These are phyloP conservation scores for Fomitopsis betulina DNA, from an alignment of 1,284 basidiomycete species.

Conservation along the genomic window DNA sequence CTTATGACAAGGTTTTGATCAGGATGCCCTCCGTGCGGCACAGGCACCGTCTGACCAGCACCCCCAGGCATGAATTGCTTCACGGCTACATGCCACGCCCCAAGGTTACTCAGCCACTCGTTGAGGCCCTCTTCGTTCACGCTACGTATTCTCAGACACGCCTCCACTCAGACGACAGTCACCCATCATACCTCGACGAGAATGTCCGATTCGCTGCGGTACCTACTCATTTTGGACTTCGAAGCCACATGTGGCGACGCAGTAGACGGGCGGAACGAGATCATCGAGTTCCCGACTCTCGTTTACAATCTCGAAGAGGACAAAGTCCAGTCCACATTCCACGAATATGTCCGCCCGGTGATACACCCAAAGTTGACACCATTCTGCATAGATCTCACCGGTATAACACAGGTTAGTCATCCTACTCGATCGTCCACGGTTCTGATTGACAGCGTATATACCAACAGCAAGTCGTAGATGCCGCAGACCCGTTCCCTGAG, in stretches of 20 bases:
- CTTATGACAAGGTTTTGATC: too few relatives aligned
- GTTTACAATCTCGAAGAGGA: slow-evolving; percentile 27
- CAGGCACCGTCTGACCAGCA: neutral
- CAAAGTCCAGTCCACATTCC: slow-evolving; percentile 26
- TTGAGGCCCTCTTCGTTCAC: neutral
- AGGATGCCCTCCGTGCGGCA: neutral
- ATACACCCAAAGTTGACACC: slow-evolving; percentile 24
- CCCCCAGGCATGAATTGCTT: neutral
- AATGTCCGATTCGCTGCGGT: slow-evolving; percentile 12
- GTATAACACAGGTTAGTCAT: slow-evolving; percentile 28
- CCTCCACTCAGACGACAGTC: neutral
- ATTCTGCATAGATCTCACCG: slow-evolving; percentile 32
- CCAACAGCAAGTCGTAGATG: slow-evolving; percentile 26
- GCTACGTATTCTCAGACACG: neutral
- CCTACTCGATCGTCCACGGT: neutral
- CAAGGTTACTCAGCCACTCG: neutral
- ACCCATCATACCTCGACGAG: neutral
- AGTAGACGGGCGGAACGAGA: slow-evolving; percentile 21
- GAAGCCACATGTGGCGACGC: slow-evolving; percentile 30
- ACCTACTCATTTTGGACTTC: slow-evolving; percentile 30
- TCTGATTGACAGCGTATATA: neutral
- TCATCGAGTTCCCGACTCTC: slow-evolving; percentile 32
- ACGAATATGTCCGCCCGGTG: slow-evolving; percentile 30
- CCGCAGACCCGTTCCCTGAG: slow-evolving; percentile 24
- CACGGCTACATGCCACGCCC: neutral